Base-by-base conservation (phyloP, 345 rosid species). In the Gossypioides kirkii region DNA sequence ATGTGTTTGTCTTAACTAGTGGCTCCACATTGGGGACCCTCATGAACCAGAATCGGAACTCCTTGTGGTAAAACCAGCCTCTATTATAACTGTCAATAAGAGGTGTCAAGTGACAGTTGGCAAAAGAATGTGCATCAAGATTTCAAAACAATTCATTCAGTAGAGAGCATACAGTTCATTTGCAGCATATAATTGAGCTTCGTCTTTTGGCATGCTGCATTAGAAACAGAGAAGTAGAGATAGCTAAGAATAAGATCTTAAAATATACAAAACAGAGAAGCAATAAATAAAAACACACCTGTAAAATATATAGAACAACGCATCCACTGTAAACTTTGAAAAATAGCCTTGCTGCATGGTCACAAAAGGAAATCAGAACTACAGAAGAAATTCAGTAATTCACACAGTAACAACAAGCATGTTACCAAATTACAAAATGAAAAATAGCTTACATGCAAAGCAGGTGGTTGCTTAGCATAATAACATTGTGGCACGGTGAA, bases 151-250 rank as follows among this genome's bases (percentile, higher is more conserved):
- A 76, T 64, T 42, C 55, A 58, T 64, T 20, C 14, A 36, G 76
- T 16, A 54, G 80, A 69, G 75, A 78, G 66, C 97, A 75, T 90
- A 91, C 97, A 96, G 98, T 90, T 93, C 97, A 70, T 88, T 86
- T 52, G 99, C 96, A 55, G 99, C 99, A 72, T 80, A 79, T 69
- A 96, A 76, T 69, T 96, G 99, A 53, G 94, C 97, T 80, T 93
- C 99, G 28, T 96, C 99, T 85, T 86, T 93, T 16, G 99, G 98
- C 98, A 96, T 91, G 92, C 97, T 96, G 92, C 71, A 80, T 20
- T 52, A 52, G 4, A 74, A 61, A 63, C 59, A 64, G 52, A 23
- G 46, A 75, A 25, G 77, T 59, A 46, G 47, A 18, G 32, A 69
- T 16, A 52, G 18, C 62, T 47, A 41, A 50, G 52, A 61, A 74